Conservation (phyloP, 495 filamentous ascomycete species). For the Podospora comata region DNA sequence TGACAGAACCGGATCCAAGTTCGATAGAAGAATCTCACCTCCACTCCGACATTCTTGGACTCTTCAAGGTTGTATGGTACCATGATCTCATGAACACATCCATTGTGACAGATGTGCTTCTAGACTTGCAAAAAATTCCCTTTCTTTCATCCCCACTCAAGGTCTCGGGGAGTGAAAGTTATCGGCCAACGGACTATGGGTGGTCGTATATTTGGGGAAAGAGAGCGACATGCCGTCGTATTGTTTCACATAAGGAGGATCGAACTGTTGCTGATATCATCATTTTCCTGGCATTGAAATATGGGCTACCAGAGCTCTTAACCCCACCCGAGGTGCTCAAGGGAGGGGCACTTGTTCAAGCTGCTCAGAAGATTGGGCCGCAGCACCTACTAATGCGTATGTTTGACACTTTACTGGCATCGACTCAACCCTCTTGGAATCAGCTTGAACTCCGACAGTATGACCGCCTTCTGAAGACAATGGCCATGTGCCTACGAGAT, state of each 20-base stretch:
- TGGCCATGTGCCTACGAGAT: neutral
- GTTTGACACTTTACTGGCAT: neutral
- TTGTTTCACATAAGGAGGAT: neutral
- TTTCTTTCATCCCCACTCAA: neutral
- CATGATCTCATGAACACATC: neutral
- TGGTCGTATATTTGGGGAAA: neutral
- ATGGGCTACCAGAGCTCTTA: neutral
- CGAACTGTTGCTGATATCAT: neutral
- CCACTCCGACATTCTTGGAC: neutral
- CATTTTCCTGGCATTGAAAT: neutral
- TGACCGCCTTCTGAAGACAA: neutral
- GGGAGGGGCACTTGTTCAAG: neutral
- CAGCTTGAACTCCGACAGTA: neutral
- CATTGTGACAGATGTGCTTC: neutral
- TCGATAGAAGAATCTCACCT: neutral
- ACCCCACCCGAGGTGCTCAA: neutral
- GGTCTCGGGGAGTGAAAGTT: neutral
- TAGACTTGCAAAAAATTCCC: neutral
- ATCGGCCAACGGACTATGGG: neutral
- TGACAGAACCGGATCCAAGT: neutral
- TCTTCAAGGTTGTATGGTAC: neutral
- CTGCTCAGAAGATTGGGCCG: neutral
- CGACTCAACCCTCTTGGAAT: too few relatives aligned
- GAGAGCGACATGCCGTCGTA: neutral
- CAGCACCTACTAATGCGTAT: neutral